A percentile compares a stretch with the other conserved stretches of the same genome.
Evolutionary conservation across 192 early-diverging fungal genomes (phyloP).

Genomic region (Coemansia sp.): DNA sequence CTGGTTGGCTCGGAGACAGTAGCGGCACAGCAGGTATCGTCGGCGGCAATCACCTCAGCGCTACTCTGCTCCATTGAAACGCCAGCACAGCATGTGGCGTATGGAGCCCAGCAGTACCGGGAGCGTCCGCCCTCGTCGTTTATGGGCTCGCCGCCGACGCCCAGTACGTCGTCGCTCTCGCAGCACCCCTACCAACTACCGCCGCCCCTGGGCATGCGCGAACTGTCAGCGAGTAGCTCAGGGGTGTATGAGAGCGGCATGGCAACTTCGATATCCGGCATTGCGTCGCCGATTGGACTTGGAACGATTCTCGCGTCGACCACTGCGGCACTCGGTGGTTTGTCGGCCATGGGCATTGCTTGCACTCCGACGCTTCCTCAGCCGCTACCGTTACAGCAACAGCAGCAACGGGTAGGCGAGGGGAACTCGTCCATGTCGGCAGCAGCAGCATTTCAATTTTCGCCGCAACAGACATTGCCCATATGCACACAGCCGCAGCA

Average conservation of each 20-base stretch:
- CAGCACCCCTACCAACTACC: slow-evolving; percentile 3
- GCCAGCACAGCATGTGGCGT: neutral
- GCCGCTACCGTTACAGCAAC: slow-evolving; percentile 9
- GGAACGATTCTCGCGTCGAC: slow-evolving; percentile 13
- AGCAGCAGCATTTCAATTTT: slow-evolving; percentile 45
- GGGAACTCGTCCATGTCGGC: slow-evolving; percentile 9
- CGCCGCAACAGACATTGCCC: slow-evolving; percentile 12
- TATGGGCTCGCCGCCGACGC: neutral
- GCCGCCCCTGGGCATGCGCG: slow-evolving; percentile 29
- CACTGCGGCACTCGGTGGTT: neutral
- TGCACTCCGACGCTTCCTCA: neutral
- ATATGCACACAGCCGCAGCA: slow-evolving; percentile 6
- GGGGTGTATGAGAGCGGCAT: slow-evolving; percentile 24
- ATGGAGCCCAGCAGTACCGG: neutral
- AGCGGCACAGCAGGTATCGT: slow-evolving; percentile 1
- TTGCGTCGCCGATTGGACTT: slow-evolving; percentile 33
- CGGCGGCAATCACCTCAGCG: slow-evolving; percentile 13
- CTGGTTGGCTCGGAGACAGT: neutral
- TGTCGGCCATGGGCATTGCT: slow-evolving; percentile 7
- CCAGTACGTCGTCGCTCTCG: slow-evolving; percentile 18
- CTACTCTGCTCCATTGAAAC: slow-evolving; percentile 19
- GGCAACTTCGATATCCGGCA: slow-evolving; percentile 11
- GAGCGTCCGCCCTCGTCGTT: neutral
- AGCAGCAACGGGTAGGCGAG: slow-evolving; percentile 11
- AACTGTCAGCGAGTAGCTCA: slow-evolving; percentile 24